phyloP scores from a whole-genome alignment of 1,284 basidiomycete genomes.

The Wolfiporia cocos region DNA sequence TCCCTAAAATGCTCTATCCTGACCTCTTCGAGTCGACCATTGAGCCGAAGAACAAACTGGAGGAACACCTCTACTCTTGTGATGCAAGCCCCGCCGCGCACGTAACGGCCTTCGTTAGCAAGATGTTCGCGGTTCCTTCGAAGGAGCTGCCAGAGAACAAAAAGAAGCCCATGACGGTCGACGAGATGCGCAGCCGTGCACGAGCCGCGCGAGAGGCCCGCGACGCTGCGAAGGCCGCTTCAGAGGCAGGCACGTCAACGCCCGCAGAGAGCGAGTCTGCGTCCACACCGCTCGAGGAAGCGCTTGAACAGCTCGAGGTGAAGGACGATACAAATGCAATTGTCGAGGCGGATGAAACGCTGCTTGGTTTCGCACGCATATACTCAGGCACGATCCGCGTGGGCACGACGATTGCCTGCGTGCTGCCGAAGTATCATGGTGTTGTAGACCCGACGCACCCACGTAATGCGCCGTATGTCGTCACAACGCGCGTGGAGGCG shows the following conservation, averaged over 20 bases:
- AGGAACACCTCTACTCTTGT: conserved; percentile 77
- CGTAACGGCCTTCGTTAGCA: conserved; percentile 90
- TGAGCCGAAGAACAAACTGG: conserved; percentile 72
- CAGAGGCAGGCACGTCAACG: conserved; percentile 13
- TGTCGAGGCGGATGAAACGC: conserved; percentile 42
- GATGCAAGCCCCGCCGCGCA: conserved; percentile 52
- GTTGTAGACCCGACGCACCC: conserved; percentile 61
- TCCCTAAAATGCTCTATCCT: conserved; percentile 93
- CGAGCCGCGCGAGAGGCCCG: conserved; percentile 54
- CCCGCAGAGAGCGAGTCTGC: conserved; percentile 12
- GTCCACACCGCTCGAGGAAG: conserved; percentile 18
- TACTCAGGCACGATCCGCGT: conserved; percentile 83
- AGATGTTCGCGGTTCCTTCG: conserved; percentile 91
- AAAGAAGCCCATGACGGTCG: conserved; percentile 72
- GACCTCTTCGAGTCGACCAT: conserved; percentile 53
- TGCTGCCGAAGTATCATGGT: conserved; percentile 90
- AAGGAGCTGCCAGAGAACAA: conserved; percentile 86
- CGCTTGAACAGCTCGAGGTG: conserved; percentile 17
- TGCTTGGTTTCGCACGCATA: conserved; percentile 90
- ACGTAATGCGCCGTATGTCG: conserved; percentile 64
- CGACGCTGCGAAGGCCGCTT: conserved; percentile 26
- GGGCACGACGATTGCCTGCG: conserved; percentile 63
- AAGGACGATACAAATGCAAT: conserved; percentile 15
- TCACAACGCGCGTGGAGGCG: conserved; percentile 61
- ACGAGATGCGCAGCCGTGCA: conserved; percentile 79